Evolutionary conservation across 495 filamentous ascomycete genomes (phyloP).

Genomic region (Monascus purpureus): DNA sequence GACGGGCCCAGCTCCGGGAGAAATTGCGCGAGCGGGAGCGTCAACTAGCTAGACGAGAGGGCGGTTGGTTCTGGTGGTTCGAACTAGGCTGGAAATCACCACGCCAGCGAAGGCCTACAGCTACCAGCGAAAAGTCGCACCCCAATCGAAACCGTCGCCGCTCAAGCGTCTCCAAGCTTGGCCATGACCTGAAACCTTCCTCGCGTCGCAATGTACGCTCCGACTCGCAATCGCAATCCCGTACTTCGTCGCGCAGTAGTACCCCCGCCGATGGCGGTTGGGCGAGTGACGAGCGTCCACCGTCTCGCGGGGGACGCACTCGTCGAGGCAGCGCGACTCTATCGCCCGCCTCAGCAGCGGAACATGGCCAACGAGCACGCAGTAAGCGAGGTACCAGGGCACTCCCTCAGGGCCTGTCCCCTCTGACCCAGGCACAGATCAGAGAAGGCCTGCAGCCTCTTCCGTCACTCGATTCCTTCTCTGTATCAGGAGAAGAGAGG

Average conservation of each 20-base stretch:
- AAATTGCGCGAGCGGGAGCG: conserved; percentile 51
- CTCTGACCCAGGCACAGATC: conserved; percentile 30
- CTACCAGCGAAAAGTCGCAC: conserved; percentile 4
- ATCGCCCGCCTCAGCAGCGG: conserved; percentile 11
- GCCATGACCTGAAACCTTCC: conserved; percentile 21
- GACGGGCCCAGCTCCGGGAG: conserved; percentile 55
- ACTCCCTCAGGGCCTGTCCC: conserved; percentile 23
- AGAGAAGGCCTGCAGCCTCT: conserved; percentile 27
- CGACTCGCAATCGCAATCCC: conserved; percentile 29
- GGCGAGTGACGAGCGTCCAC: conserved; percentile 28
- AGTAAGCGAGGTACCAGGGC: conserved; percentile 11
- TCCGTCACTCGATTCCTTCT: conserved; percentile 23
- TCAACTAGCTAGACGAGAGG: conserved; percentile 48
- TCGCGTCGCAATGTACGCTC: conserved; percentile 25
- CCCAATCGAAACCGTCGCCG: conserved; percentile 13
- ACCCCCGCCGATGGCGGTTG: conserved; percentile 24
- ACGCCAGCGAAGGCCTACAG: conserved; percentile 24
- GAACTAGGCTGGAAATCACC: conserved; percentile 48
- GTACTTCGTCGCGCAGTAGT: conserved; percentile 34
- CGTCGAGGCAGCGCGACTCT: conserved; percentile 22
- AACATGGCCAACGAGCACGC: conserved; percentile 18
- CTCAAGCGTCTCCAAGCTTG: conserved; percentile 18
- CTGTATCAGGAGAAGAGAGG: conserved; percentile 10
- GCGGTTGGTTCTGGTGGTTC: conserved; percentile 72
- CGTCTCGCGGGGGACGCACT: conserved; percentile 22